Evolutionary conservation across 192 early-diverging fungal genomes (phyloP).

Genomic region (Coemansia sp.): DNA sequence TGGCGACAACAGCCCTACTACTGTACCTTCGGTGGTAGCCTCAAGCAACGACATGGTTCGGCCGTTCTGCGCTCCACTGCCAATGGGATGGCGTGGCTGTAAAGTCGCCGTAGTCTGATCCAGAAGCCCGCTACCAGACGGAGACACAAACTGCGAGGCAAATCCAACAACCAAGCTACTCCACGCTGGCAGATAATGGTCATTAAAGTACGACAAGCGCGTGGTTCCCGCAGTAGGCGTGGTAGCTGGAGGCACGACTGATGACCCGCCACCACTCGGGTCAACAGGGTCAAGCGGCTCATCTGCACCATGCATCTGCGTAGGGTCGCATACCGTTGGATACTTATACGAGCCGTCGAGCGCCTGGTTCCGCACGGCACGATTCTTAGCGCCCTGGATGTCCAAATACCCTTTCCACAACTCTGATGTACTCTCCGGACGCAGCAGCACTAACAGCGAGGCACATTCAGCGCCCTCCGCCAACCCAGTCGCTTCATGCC

Average conservation of each 20-base stretch:
- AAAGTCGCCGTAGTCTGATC: slow-evolving; percentile 11
- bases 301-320: background rate
- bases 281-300: slow-evolving; percentile 2
- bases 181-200: slow-evolving; percentile 49
- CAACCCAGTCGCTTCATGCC: slow-evolving; percentile 20
- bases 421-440: slow-evolving; percentile 21
- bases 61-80: background rate
- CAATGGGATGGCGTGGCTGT: background rate
- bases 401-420: slow-evolving; percentile 49
- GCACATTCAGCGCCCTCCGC: slow-evolving; percentile 45
- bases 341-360: slow-evolving; percentile 28
- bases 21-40: slow-evolving; percentile 50
- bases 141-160: slow-evolving; percentile 56
- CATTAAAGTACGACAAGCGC: slow-evolving; percentile 42
- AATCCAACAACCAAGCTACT: slow-evolving; percentile 53
- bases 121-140: slow-evolving; percentile 43
- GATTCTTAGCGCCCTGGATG: slow-evolving; percentile 46
- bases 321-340: slow-evolving; percentile 9
- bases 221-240: background rate
- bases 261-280: background rate
- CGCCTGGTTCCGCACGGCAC: slow-evolving; percentile 18
- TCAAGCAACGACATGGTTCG: slow-evolving; percentile 52
- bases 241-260: background rate
- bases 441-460: slow-evolving; percentile 44
- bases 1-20: slow-evolving; percentile 48